Conservation (phyloP, 345 rosid species). For the Murraya koenigii region DNA sequence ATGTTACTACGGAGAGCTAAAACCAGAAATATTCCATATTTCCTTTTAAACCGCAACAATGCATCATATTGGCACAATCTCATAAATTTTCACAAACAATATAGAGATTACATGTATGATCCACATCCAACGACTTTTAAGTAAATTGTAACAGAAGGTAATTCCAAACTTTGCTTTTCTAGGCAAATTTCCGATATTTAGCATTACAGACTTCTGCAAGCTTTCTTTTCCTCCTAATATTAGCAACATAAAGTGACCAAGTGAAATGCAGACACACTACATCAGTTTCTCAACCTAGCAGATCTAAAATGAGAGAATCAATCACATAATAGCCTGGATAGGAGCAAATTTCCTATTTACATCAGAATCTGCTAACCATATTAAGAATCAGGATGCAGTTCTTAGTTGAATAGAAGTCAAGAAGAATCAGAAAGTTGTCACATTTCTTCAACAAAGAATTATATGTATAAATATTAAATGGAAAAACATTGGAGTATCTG, state of each 20-base stretch:
- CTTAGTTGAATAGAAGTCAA: not conserved
- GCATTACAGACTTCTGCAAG: not conserved
- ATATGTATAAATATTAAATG: not conserved
- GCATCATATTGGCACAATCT: not conserved
- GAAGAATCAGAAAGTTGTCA: constrained; percentile 2
- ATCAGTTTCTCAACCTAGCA: not conserved
- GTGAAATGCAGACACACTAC: not conserved
- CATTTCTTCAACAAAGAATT: not conserved
- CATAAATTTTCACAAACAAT: not conserved
- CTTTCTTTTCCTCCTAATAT: not conserved
- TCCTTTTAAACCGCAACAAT: not conserved
- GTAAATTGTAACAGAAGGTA: not conserved
- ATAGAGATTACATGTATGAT: not conserved
- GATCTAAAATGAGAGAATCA: not conserved
- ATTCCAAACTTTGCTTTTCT: not conserved
- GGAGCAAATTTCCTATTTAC: not conserved
- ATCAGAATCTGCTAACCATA: not conserved
- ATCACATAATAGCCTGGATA: not conserved
- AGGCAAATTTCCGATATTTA: not conserved
- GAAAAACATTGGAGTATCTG: not conserved
- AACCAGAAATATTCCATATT: not conserved
- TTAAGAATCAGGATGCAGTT: not conserved
- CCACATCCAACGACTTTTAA: not conserved
- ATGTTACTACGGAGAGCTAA: not conserved
- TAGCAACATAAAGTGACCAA: not conserved